These are phyloP conservation scores for Lepiota venenata DNA, from an alignment of 768 basidiomycete species.

Conservation along the genomic window DNA sequence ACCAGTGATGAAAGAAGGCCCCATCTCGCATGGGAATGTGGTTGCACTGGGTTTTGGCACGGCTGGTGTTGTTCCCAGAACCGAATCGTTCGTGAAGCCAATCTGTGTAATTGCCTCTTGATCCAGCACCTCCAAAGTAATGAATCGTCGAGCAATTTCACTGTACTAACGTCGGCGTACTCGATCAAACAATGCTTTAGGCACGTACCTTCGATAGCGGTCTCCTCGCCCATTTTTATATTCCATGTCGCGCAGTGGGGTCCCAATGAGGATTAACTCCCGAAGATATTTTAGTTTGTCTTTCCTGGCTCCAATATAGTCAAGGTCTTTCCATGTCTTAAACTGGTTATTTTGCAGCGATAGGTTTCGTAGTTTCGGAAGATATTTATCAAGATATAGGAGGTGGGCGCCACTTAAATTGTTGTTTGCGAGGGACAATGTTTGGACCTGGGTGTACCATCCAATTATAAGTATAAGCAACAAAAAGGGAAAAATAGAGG, in stretches of 20 bases:
- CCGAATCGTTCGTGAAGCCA: constrained; percentile 61
- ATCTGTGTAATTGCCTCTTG: constrained; percentile 77
- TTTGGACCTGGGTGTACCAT: constrained; percentile 51
- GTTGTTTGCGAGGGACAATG: constrained; percentile 81
- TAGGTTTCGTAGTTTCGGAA: constrained; percentile 78
- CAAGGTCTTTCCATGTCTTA: constrained; percentile 65
- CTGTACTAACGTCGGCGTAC: constrained; percentile 33
- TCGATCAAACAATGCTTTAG: background rate
- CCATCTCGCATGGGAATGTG: constrained; percentile 79
- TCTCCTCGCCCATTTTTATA: constrained; percentile 53
- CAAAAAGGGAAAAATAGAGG: constrained; percentile 2
- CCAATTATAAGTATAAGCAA: constrained; percentile 12
- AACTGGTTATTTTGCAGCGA: constrained; percentile 80
- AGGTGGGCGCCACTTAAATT: constrained; percentile 58
- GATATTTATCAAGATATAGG: constrained; percentile 60
- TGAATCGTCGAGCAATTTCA: constrained; percentile 78
- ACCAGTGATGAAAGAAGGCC: constrained; percentile 68
- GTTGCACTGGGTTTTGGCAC: constrained; percentile 52
- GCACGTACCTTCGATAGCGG: constrained; percentile 64
- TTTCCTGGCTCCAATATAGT: constrained; percentile 54
- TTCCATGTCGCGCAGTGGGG: constrained; percentile 67
- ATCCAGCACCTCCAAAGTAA: constrained; percentile 81
- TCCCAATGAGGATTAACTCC: constrained; percentile 73
- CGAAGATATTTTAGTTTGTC: constrained; percentile 61
- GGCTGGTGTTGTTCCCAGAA: constrained; percentile 46